Evolutionary conservation across 1,139 yeast species (phyloP).

Genomic region (Blastobotrys serpentis): DNA sequence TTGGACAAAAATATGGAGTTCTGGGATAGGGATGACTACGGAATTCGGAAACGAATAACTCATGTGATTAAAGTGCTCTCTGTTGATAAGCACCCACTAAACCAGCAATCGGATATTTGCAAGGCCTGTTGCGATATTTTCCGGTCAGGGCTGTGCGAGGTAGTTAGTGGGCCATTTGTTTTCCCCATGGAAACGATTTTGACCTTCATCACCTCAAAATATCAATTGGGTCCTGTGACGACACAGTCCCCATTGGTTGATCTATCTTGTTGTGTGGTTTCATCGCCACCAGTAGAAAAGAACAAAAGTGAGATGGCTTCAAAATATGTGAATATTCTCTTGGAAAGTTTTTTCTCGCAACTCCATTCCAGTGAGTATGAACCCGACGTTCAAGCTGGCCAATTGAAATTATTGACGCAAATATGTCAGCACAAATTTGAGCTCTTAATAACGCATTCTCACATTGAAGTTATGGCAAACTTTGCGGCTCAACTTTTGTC

Average conservation of each 20-base stretch:
- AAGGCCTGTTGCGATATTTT: slow-evolving; percentile 60
- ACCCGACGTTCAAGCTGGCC: slow-evolving; percentile 30
- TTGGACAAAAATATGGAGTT: slow-evolving; percentile 21
- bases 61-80: slow-evolving; percentile 47
- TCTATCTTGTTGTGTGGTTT: slow-evolving; percentile 34
- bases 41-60: slow-evolving; percentile 45
- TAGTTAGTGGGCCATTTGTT: slow-evolving; percentile 61
- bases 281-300: slow-evolving; percentile 19
- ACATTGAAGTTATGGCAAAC: slow-evolving; percentile 23
- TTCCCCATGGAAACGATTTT: slow-evolving; percentile 47
- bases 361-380: slow-evolving; percentile 22
- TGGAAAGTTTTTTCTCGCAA: slow-evolving; percentile 24
- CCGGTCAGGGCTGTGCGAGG: slow-evolving; percentile 69
- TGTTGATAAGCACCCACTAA: slow-evolving; percentile 40
- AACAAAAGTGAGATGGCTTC: slow-evolving; percentile 3
- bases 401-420: slow-evolving; percentile 31
- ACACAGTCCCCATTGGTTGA: slow-evolving; percentile 31
- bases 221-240: slow-evolving; percentile 30
- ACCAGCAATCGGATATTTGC: slow-evolving; percentile 45
- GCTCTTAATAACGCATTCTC: slow-evolving; percentile 21
- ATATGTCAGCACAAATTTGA: slow-evolving; percentile 22
- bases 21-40: slow-evolving; percentile 45
- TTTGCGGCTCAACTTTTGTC: slow-evolving; percentile 46
- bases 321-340: slow-evolving; percentile 20
- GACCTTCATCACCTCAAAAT: slow-evolving; percentile 47